Evolutionary conservation across 2,329 filamentous ascomycete species (phyloP), one percentile per base, ranked within the genome.

Genomic region (Penicillium sp.): DNA sequence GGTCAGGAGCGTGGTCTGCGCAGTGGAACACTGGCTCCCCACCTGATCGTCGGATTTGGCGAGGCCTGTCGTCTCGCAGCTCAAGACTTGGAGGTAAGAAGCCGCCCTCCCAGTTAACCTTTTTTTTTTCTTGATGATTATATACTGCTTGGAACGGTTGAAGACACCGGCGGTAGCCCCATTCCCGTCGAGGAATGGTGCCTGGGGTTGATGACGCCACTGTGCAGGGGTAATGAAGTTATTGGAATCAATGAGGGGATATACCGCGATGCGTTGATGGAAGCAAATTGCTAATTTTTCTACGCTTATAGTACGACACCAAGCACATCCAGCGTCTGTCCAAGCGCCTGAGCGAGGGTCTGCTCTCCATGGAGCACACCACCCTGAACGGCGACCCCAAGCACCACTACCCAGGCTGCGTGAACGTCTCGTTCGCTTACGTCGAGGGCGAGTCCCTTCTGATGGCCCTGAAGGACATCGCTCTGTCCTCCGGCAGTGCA

Each of bases 381-480:
- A 80, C 78, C 7, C 83, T 95, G 56, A 98, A 98, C 59, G 93
- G 93, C 35, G 88, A 93, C 55, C 77, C 83, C 2, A 69, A 84
- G 4, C 77, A 80, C 36, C 94, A 94, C 67, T 98, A 98, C 64
- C 89, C 93, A 2, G 93, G 93, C 48, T 98, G 93, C 57, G 91
- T 98, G 47, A 98, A 98, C 66, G 86, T 98, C 8, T 98, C 93
- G 0, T 98, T 98, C 62, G 91, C 93, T 21, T 98, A 98, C 59
- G 89, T 98, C 4, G 93, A 98, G 70, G 93, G 93, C 53, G 93
- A 98, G 70, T 97, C 93, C 2, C 83, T 98, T 1, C 78, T 98
- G 49, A 98, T 98, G 93, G 93, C 93, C 0, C 73, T 98, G 31
- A 98, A 98, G 71, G 93, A 98, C 56, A 96, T 98, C 67, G 93